These are phyloP conservation scores for Metschnikowia cubensis DNA, from an alignment of 805 yeast genomes.

Conservation along the genomic window DNA sequence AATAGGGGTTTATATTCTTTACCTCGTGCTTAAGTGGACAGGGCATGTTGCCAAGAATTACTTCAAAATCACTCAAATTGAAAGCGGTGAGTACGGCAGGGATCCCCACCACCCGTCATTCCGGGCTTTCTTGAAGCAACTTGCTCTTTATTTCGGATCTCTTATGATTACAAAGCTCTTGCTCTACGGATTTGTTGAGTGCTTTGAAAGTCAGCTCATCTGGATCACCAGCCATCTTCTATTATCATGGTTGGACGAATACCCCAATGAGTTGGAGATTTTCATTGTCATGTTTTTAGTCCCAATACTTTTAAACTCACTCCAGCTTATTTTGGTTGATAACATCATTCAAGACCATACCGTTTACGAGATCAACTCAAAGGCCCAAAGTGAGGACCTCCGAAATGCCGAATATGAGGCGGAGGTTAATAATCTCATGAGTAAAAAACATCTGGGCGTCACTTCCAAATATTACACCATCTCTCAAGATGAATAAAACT, in stretches of 20 bases:
- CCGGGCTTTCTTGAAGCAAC: slow-evolving; percentile 64
- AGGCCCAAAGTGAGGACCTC: neutral
- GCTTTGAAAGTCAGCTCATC: slow-evolving; percentile 51
- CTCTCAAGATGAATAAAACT: neutral
- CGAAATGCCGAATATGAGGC: neutral
- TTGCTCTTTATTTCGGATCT: slow-evolving; percentile 62
- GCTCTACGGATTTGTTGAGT: slow-evolving; percentile 57
- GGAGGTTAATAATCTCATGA: neutral
- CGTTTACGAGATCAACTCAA: slow-evolving; percentile 31
- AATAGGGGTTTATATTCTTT: slow-evolving; percentile 80
- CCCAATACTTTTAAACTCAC: slow-evolving; percentile 68
- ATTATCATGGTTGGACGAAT: slow-evolving; percentile 76
- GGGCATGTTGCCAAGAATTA: slow-evolving; percentile 43
- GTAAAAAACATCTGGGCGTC: neutral
- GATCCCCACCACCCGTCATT: slow-evolving; percentile 52
- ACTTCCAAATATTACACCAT: neutral
- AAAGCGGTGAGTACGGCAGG: slow-evolving; percentile 61
- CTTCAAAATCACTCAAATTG: slow-evolving; percentile 35
- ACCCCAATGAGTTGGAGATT: slow-evolving; percentile 74
- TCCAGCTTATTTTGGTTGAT: slow-evolving; percentile 71
- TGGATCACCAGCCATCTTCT: slow-evolving; percentile 65
- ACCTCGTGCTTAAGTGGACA: slow-evolving; percentile 46
- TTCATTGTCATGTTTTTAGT: slow-evolving; percentile 81
- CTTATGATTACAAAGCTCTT: slow-evolving; percentile 62
- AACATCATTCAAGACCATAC: slow-evolving; percentile 61